phyloP scores from a whole-genome alignment of 2,329 filamentous ascomycete species.

The Fusarium marasasianum region DNA sequence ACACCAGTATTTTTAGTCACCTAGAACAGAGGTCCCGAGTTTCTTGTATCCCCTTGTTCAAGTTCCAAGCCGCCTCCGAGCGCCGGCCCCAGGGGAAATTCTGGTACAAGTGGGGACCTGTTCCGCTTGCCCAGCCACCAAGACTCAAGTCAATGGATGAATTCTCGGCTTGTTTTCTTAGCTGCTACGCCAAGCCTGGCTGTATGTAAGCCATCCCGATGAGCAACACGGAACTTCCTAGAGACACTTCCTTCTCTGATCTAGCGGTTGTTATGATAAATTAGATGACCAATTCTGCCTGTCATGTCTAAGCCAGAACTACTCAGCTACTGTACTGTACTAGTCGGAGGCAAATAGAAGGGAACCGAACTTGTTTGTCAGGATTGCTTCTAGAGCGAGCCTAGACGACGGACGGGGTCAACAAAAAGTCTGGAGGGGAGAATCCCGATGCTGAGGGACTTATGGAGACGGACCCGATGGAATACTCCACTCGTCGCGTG shows the following conservation, averaged over 20 bases:
- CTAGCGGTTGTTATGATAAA: constrained; percentile 4
- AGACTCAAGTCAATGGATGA: neutral
- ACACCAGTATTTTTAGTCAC: neutral
- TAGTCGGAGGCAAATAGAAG: neutral
- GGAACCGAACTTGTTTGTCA: neutral
- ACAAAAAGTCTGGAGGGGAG: constrained; percentile 6
- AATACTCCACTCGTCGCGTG: constrained; percentile 40
- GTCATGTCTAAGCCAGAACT: neutral
- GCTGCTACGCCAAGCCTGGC: constrained; percentile 26
- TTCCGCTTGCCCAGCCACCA: constrained; percentile 13
- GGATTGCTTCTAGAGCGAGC: constrained; percentile 26
- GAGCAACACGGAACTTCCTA: constrained; percentile 14
- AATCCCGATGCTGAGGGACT: constrained; percentile 34
- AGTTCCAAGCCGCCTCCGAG: constrained; percentile 10
- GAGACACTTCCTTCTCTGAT: neutral
- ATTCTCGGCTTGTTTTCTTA: constrained; percentile 20
- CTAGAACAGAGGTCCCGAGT: neutral
- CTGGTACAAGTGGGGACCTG: constrained; percentile 17
- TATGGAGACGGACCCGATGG: constrained; percentile 29
- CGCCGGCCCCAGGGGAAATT: constrained; percentile 15
- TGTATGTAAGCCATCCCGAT: constrained; percentile 25
- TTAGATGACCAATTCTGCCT: neutral
- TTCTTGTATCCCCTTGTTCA: neutral
- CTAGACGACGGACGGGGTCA: neutral
- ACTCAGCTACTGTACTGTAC: neutral